These are phyloP conservation scores for Tetracladium maxilliforme DNA, from an alignment of 2,329 filamentous ascomycete genomes.

Conservation along the genomic window DNA sequence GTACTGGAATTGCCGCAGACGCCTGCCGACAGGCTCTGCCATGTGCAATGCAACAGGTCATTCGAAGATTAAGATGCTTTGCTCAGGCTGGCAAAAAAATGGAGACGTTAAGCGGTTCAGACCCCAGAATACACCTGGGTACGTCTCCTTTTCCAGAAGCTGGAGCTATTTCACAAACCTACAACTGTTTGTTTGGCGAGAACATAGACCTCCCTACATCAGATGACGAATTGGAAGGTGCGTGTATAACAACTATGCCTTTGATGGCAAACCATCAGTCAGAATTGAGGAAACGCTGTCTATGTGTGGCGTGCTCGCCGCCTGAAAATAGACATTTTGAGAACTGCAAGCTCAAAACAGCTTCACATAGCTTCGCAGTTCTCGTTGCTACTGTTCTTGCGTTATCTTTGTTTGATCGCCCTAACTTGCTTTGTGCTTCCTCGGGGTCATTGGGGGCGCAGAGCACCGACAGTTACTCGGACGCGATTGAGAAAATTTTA, in stretches of 20 bases:
- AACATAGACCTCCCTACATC: too few relatives aligned
- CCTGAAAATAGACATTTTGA: background rate
- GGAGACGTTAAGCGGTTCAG: too few relatives aligned
- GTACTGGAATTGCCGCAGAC: too few relatives aligned
- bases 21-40: constrained; percentile 1
- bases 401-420: constrained; percentile 4
- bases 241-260: constrained; percentile 2
- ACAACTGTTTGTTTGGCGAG: too few relatives aligned
- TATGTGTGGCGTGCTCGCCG: constrained; percentile 1
- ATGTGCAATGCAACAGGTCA: constrained; percentile 1
- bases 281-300: constrained; percentile 2
- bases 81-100: too few relatives aligned
- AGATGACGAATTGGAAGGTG: too few relatives aligned
- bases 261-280: constrained; percentile 1
- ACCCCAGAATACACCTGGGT: background rate
- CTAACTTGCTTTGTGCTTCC: too few relatives aligned
- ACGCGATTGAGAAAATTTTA: too few relatives aligned
- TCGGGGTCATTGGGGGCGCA: too few relatives aligned
- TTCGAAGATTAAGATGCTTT: background rate
- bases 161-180: constrained; percentile 2
- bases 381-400: constrained; percentile 2
- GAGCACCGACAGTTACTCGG: too few relatives aligned
- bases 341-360: constrained; percentile 1
- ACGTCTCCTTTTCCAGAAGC: background rate
- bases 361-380: constrained; percentile 1